These are phyloP conservation scores for Malassezia caprae DNA, from an alignment of 1,284 basidiomycete genomes.

Conservation along the genomic window DNA sequence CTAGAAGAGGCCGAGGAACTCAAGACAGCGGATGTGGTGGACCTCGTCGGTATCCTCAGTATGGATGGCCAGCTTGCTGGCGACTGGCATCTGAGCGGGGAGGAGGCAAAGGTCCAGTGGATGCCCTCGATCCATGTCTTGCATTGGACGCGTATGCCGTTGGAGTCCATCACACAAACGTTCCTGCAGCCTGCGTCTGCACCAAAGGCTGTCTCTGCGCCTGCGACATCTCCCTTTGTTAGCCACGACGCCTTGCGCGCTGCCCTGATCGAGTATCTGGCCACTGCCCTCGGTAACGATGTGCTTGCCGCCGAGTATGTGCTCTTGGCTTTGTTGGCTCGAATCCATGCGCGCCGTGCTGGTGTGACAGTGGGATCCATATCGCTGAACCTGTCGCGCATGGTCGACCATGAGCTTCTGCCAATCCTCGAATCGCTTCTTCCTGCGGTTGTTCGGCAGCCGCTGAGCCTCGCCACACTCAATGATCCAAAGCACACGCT, in stretches of 20 bases:
- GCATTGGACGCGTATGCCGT: constrained; percentile 13
- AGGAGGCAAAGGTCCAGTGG: constrained; percentile 4
- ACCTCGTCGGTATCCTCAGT: constrained; percentile 38
- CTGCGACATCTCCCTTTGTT: constrained; percentile 1
- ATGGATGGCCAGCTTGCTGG: constrained; percentile 18
- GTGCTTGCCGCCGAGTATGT: constrained; percentile 63
- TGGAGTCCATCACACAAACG: not conserved
- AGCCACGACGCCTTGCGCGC: constrained; percentile 3
- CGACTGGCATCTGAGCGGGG: constrained; percentile 23
- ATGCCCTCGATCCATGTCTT: constrained; percentile 34
- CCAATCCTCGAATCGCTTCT: constrained; percentile 51
- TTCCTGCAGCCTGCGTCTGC: not conserved
- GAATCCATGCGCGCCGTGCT: constrained; percentile 62
- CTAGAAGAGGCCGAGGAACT: constrained; percentile 32
- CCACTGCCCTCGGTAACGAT: constrained; percentile 26
- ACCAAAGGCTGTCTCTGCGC: no score
- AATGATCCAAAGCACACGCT: constrained; percentile 52
- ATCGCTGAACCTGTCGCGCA: constrained; percentile 54
- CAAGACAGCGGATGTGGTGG: constrained; percentile 36
- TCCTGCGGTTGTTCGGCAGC: constrained; percentile 56
- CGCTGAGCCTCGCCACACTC: constrained; percentile 49
- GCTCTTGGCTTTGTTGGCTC: constrained; percentile 58
- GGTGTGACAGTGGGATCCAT: constrained; percentile 60
- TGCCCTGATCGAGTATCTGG: constrained; percentile 26
- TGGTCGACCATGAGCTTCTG: constrained; percentile 54